A percentile compares a stretch with the other conserved stretches of the same genome.
Evolutionary conservation across 768 basidiomycete species (phyloP).

Genomic region (Lactarius trivialis): DNA sequence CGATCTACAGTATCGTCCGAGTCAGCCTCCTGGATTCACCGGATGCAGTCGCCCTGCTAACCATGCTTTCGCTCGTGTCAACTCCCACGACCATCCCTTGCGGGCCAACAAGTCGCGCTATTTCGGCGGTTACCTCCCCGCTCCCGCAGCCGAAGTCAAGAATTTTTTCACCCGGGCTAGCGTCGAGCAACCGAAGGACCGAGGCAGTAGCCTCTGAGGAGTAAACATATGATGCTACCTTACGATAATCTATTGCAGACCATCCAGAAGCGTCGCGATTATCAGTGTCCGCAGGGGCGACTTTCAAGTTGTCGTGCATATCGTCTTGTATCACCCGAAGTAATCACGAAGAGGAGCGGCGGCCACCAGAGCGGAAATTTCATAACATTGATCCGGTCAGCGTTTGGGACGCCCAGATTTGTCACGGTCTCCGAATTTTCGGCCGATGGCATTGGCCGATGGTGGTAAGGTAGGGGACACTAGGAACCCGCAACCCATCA

Average conservation of each 20-base stretch:
- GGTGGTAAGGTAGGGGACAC: too few relatives aligned
- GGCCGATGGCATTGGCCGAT: too few relatives aligned
- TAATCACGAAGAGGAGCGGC: too few relatives aligned
- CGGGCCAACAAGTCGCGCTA: conserved; percentile 46
- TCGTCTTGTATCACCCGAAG: too few relatives aligned
- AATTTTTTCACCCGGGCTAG: conserved; percentile 60
- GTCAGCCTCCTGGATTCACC: background rate
- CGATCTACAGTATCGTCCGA: conserved; percentile 46
- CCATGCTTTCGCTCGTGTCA: conserved; percentile 71
- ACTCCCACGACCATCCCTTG: conserved; percentile 56
- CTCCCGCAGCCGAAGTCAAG: conserved; percentile 80
- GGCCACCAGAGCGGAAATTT: too few relatives aligned
- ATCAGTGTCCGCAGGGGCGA: background rate
- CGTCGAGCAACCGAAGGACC: conserved; percentile 54
- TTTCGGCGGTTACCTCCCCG: conserved; percentile 61
- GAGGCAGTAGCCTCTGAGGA: conserved; percentile 45
- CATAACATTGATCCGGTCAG: too few relatives aligned
- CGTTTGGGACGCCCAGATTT: too few relatives aligned
- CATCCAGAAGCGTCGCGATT: conserved; percentile 31
- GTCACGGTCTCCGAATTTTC: too few relatives aligned
- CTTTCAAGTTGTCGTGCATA: too few relatives aligned
- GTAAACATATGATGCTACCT: conserved; percentile 66
- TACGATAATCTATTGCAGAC: conserved; percentile 55
- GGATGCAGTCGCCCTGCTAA: conserved; percentile 28
- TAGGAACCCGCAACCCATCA: too few relatives aligned